Evolutionary conservation across 805 yeast species (phyloP), one percentile per base, ranked within the genome.

Genomic region (Saturnispora gosingensis): DNA sequence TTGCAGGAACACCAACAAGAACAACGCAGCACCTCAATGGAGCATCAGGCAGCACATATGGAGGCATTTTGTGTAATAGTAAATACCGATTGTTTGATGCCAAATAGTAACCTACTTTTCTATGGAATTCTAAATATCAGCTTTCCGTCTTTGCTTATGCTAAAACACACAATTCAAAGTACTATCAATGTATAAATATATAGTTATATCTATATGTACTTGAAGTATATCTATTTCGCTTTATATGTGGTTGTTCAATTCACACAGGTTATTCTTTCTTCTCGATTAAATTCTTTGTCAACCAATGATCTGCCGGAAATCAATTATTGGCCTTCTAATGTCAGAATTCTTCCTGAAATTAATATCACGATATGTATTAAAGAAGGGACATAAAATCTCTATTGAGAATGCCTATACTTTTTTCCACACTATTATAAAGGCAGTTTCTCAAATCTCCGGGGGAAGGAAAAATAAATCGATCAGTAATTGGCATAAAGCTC

Each of bases 1-100:
- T 77, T 13, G 93, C 91, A 11, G 95, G 95, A 39, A 85, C 70
- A 2, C 95, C 95, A 38, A 86, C 93, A 86, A 88, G 85, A 18
- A 88, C 83, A 40, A 88, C 96, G 71, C 95, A 88, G 28, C 88
- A 81, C 56, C 89, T 76, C 49, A 84, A 75, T 62, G 85, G 83
- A 59, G 81, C 83, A 55, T 78, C 81, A 24, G 80, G 73, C 36
- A 78, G 72, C 11, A 79, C 71, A 59, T 77, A 76, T 11, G 77
- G 78, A n/a, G 82, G 82, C 83, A 78, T 77, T 59, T 45, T 20
- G 18, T 43, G 42, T 27, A 25, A 25, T 25, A 5, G 9, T 25
- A 25, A 25, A 5, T 25, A 25, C 9, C 5, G 28, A 7, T 25
- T 25, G 28, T 25, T 25, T 25, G 7, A 25, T 25, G 28, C 7